These are phyloP conservation scores for Stereum hirsutum DNA, from an alignment of 1,284 basidiomycete genomes.

Conservation along the genomic window DNA sequence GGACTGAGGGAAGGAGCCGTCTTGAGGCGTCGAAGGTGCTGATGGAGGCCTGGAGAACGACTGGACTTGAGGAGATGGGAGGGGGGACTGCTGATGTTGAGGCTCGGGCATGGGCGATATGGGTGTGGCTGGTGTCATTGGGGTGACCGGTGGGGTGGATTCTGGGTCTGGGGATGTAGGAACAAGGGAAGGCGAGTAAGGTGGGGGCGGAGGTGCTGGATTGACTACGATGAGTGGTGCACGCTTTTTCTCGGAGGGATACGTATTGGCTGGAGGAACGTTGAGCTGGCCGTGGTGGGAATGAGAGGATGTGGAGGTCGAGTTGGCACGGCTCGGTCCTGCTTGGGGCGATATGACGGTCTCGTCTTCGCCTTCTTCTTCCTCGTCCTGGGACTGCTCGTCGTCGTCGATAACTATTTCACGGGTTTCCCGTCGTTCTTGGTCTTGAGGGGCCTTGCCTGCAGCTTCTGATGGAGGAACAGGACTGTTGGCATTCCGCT, in stretches of 20 bases:
- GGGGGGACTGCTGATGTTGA: neutral
- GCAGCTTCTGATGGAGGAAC: no score
- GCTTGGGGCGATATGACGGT: neutral
- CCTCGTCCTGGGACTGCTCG: no score
- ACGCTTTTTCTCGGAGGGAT: constrained; percentile 14
- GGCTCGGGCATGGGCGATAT: neutral
- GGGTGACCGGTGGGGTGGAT: no score
- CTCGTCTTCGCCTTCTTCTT: constrained; percentile 4
- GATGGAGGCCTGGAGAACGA: neutral
- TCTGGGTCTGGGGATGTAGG: no score
- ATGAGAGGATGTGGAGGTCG: neutral
- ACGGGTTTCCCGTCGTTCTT: no score
- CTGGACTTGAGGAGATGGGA: neutral
- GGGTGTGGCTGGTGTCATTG: constrained; percentile 9
- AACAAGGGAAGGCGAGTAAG: no score
- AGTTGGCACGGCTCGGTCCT: neutral
- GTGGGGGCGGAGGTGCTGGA: constrained; percentile 17
- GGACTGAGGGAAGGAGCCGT: constrained; percentile 7
- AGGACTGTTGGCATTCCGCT: constrained; percentile 11
- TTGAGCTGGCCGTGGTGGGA: neutral
- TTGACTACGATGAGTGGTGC: constrained; percentile 16
- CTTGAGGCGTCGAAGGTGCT: neutral
- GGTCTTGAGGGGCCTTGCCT: no score
- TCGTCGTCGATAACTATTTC: constrained; percentile 30
- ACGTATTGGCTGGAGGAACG: constrained; percentile 7